These are phyloP conservation scores for Akanthomyces muscarius DNA, from an alignment of 2,329 filamentous ascomycete genomes.

Conservation along the genomic window DNA sequence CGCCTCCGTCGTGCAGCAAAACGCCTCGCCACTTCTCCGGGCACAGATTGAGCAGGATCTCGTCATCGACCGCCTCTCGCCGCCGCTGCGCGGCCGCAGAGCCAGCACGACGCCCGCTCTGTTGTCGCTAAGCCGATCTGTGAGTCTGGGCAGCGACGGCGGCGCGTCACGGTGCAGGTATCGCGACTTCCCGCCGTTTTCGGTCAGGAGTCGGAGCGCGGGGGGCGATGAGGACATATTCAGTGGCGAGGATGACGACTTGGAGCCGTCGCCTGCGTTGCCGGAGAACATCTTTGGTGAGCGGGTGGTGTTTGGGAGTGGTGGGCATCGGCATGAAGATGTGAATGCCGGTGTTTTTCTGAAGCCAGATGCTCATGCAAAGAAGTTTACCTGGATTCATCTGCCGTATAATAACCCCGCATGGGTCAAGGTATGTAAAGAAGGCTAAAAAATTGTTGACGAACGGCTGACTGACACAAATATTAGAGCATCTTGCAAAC, in stretches of 20 bases:
- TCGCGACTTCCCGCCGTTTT: conserved; percentile 34
- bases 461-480: conserved; percentile 18
- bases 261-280: conserved; percentile 28
- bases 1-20: conserved; percentile 28
- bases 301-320: conserved; percentile 16
- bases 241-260: conserved; percentile 21
- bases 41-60: conserved; percentile 37
- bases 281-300: conserved; percentile 33
- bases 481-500: conserved; percentile 42
- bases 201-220: conserved; percentile 32
- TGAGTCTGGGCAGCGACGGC: conserved; percentile 31
- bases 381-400: conserved; percentile 57
- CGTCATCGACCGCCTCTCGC: conserved; percentile 36
- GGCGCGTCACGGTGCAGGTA: conserved; percentile 28
- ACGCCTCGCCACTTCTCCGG: conserved; percentile 31
- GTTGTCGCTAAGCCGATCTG: conserved; percentile 32
- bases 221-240: conserved; percentile 22
- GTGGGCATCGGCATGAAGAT: not conserved
- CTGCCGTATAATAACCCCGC: conserved; percentile 53
- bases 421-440: conserved; percentile 49
- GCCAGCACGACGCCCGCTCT: not conserved
- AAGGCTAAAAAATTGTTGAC: conserved; percentile 18
- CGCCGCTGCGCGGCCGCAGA: conserved; percentile 28
- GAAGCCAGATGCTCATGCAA: conserved; percentile 31
- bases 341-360: conserved; percentile 30